These are phyloP conservation scores for Ophiostoma sp. DNA, from an alignment of 2,329 filamentous ascomycete genomes.

Conservation along the genomic window DNA sequence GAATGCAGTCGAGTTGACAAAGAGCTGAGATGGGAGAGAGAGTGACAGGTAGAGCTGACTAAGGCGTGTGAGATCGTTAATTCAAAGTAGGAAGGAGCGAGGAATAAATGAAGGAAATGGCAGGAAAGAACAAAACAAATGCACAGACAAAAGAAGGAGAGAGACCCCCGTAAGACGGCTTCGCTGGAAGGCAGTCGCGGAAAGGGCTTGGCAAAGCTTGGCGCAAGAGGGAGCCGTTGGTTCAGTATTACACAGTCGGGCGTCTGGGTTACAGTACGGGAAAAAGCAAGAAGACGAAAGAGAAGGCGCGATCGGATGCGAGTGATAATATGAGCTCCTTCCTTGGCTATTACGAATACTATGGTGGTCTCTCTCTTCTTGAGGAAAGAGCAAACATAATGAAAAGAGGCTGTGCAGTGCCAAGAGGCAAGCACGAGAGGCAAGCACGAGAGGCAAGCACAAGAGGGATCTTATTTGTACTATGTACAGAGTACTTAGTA, in stretches of 20 bases:
- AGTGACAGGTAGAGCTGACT: background rate
- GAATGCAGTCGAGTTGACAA: background rate
- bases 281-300: background rate
- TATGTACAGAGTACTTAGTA: background rate
- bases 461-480: background rate
- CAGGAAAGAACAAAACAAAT: background rate
- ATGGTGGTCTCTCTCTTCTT: no score
- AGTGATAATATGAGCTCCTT: background rate
- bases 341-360: background rate
- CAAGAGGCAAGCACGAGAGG: background rate
- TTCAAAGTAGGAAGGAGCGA: background rate
- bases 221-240: constrained; percentile 4
- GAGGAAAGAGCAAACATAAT: background rate
- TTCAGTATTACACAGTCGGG: background rate
- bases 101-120: background rate
- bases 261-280: background rate
- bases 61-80: background rate
- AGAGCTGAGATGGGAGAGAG: background rate
- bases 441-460: background rate
- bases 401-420: constrained; percentile 3
- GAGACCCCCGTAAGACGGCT: background rate
- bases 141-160: background rate
- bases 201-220: constrained; percentile 5
- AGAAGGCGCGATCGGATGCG: constrained; percentile 10
- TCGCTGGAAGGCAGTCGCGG: background rate